Evolutionary conservation across 148 eudicot genomes (phyloP), one percentile per base, ranked within the genome.

Genomic region (Amaranthus palmeri): DNA sequence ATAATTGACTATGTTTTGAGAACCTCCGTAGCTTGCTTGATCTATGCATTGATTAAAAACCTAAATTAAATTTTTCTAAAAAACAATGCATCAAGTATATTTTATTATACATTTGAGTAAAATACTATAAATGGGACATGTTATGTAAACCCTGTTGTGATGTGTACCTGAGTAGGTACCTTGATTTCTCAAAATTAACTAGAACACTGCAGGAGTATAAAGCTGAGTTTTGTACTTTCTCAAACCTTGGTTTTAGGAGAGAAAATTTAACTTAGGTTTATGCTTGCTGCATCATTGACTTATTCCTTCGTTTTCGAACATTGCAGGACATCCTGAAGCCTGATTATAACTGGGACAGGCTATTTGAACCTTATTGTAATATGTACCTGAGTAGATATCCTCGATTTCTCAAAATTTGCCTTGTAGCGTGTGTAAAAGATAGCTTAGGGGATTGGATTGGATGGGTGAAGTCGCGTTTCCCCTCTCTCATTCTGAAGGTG

Each of bases 391-490:
- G 69, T 73, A 82, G 18, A 48, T 88, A 84, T 54, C 48, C 72
- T 0, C 70, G 72, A 14, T 86, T 82, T 78, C 75, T 88, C 73
- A 82, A 83, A 74, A 77, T 88, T 47, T 75, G 75, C 55, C 82
- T 88, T 4, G 73, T 78, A 36, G 77, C 86, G 68, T 66, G 58
- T 71, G 59, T 64, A n/a, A 66, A 69, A 52, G 88, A 79, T 59
- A 78, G 72, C 50, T 69, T 84, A 58, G 81, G 82, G 75, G 82
- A 79, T 45, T 88, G 92, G 92, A 78, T 79, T 51, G 87, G 85
- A n/a, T 82, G 83, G 87, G 83, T 84, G 13, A 84, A 86, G 63
- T 84, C 89, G 47, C 86, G 83, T 44, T 79, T 88, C 69, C 88
- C 73, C 36, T 65, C 47, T 77, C 92, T 88, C 70, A 68, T 86